phyloP scores from a whole-genome alignment of 192 early-diverging fungal genomes.

The Kappamyces sp. region DNA sequence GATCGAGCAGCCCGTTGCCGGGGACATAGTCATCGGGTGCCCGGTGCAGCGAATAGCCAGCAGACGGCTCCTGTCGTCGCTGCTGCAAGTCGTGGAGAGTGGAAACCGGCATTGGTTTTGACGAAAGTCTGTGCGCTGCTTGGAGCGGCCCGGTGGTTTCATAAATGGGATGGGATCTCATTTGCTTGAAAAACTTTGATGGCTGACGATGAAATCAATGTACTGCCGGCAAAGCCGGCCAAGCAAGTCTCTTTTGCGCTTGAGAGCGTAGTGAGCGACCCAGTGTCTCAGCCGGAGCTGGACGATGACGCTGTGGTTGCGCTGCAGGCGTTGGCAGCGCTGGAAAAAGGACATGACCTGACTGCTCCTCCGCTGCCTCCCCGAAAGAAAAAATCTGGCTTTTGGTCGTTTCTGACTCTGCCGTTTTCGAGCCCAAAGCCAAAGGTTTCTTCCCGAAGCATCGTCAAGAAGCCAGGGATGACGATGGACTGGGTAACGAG shows the following conservation, averaged over 20 bases:
- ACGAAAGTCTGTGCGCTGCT: too few relatives aligned
- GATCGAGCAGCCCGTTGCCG: too few relatives aligned
- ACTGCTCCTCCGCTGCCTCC: slow-evolving; percentile 10
- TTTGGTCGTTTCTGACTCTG: slow-evolving; percentile 3
- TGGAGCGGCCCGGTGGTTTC: too few relatives aligned
- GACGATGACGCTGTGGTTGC: neutral
- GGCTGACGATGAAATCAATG: neutral
- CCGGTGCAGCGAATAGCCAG: too few relatives aligned
- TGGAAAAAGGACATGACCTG: neutral
- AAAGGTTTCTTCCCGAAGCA: neutral
- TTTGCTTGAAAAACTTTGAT: neutral
- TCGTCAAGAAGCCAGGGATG: neutral
- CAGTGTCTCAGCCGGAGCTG: slow-evolving; percentile 3
- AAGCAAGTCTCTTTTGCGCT: neutral
- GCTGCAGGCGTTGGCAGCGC: neutral
- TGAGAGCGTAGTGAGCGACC: slow-evolving; percentile 1
- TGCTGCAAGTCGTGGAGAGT: too few relatives aligned
- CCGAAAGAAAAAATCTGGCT: slow-evolving; percentile 3
- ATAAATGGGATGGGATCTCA: too few relatives aligned
- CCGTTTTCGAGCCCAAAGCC: slow-evolving; percentile 10
- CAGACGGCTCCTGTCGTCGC: too few relatives aligned
- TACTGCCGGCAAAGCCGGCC: neutral
- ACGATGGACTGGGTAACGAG: neutral
- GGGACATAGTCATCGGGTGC: too few relatives aligned
- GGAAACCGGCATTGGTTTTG: too few relatives aligned